Evolutionary conservation across 2,329 filamentous ascomycete genomes (phyloP).

Genomic region (Claviceps quebecensis): DNA sequence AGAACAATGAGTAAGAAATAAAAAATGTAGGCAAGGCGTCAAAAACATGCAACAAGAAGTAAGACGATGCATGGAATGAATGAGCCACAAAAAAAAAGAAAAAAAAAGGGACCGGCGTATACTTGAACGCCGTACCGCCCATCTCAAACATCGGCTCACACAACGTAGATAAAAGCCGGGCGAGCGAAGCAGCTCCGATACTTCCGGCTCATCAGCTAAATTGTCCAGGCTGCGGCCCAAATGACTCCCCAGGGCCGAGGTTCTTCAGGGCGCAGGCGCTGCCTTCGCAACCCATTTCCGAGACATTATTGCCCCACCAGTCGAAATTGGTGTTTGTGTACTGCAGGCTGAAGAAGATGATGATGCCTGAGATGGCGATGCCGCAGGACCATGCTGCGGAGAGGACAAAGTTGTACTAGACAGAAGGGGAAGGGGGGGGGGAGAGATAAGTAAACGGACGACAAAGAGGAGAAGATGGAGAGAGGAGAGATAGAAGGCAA

Average conservation of each 20-base stretch:
- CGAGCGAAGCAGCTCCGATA: not conserved
- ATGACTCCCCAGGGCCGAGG: conserved; percentile 22
- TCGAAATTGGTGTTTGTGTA: conserved; percentile 26
- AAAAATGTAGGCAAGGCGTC: no score
- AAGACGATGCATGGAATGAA: no score
- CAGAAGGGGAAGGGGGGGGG: no score
- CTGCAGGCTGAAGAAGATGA: conserved; percentile 40
- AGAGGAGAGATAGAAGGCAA: not conserved
- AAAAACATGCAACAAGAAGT: no score
- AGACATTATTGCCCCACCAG: conserved; percentile 36
- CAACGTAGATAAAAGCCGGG: not conserved
- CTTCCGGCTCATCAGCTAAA: conserved; percentile 16
- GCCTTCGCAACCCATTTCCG: conserved; percentile 28
- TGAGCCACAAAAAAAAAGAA: no score
- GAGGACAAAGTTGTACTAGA: conserved; percentile 38
- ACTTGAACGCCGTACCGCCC: no score
- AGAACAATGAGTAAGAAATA: no score
- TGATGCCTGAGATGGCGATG: conserved; percentile 34
- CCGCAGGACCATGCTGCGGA: conserved; percentile 36
- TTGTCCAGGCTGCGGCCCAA: conserved; percentile 25
- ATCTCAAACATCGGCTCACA: no score
- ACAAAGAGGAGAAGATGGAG: not conserved
- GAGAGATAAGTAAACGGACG: no score
- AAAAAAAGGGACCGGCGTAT: no score
- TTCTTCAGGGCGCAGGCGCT: conserved; percentile 23